Conservation (phyloP, 2,329 filamentous ascomycete species). For the Lecanicillium sp. region DNA sequence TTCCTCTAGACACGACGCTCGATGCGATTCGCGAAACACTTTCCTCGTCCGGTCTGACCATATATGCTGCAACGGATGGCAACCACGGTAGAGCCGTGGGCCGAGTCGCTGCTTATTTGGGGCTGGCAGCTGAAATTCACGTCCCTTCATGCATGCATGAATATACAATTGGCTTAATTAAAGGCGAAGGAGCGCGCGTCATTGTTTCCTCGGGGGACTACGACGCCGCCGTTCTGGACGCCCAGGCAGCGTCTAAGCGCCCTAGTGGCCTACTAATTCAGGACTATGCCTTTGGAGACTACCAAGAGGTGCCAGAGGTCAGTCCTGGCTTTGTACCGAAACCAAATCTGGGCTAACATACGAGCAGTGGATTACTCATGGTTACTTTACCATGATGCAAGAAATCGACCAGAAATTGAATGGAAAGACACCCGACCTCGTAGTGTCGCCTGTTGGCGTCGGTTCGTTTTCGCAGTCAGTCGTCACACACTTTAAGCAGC, state of each 20-base stretch:
- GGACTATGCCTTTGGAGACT: constrained; percentile 60
- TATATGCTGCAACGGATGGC: constrained; percentile 64
- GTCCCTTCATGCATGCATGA: constrained; percentile 52
- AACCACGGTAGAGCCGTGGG: constrained; percentile 71
- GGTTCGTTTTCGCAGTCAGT: constrained; percentile 67
- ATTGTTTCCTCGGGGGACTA: constrained; percentile 50
- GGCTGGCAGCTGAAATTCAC: constrained; percentile 47
- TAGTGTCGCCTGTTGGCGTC: constrained; percentile 59
- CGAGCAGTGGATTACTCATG: constrained; percentile 64
- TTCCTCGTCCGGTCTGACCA: constrained; percentile 21
- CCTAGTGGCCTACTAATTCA: constrained; percentile 48
- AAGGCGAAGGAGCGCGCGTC: constrained; percentile 54
- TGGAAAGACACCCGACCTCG: constrained; percentile 30
- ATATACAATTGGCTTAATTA: constrained; percentile 45
- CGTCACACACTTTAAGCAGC: constrained; percentile 52
- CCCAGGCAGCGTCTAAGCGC: constrained; percentile 31
- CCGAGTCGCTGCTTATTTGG: constrained; percentile 54
- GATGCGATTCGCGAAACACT: constrained; percentile 30
- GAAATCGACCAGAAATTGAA: constrained; percentile 56
- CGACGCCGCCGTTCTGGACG: constrained; percentile 49
- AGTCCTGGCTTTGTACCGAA: constrained; percentile 6
- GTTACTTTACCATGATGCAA: constrained; percentile 63
- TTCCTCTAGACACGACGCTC: constrained; percentile 33
- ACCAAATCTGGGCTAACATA: background rate
- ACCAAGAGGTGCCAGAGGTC: constrained; percentile 54